phyloP scores from a whole-genome alignment of 2,329 filamentous ascomycete species.

The Trichophaea hybrida region DNA sequence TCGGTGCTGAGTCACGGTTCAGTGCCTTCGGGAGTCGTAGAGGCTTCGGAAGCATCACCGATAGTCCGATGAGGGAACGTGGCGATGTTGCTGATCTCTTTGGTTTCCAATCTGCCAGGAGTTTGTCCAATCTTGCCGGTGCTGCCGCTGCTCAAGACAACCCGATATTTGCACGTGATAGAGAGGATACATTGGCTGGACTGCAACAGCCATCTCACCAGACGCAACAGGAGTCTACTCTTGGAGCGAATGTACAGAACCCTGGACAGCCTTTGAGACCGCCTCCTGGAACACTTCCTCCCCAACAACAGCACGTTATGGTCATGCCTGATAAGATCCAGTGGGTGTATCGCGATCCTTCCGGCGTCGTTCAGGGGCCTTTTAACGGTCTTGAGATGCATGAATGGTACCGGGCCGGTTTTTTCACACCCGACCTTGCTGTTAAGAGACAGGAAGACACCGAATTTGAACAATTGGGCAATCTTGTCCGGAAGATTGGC shows the following conservation, averaged over 20 bases:
- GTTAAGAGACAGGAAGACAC: slow-evolving; percentile 89
- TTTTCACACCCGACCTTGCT: slow-evolving; percentile 85
- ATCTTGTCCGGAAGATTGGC: slow-evolving; percentile 86
- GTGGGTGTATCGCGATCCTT: slow-evolving; percentile 95
- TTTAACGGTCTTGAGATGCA: slow-evolving; percentile 98
- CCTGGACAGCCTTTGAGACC: slow-evolving; percentile 31
- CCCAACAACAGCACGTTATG: slow-evolving; percentile 66
- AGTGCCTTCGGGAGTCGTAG: slow-evolving; percentile 49
- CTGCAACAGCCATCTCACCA: slow-evolving; percentile 12
- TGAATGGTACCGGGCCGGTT: slow-evolving; percentile 98
- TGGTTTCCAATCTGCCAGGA: slow-evolving; percentile 14
- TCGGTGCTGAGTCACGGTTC: slow-evolving; percentile 44
- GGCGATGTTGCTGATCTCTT: slow-evolving; percentile 24
- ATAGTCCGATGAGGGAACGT: slow-evolving; percentile 24
- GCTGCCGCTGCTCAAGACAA: slow-evolving; percentile 17
- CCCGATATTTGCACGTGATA: slow-evolving; percentile 16
- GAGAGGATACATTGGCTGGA: slow-evolving; percentile 13
- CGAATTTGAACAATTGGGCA: slow-evolving; percentile 88
- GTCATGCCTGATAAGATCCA: slow-evolving; percentile 98
- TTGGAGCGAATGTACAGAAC: slow-evolving; percentile 38
- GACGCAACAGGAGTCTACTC: slow-evolving; percentile 22
- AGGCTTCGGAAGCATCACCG: slow-evolving; percentile 16
- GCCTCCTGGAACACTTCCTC: slow-evolving; percentile 51
- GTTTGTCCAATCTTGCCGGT: slow-evolving; percentile 18
- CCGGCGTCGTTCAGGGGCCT: slow-evolving; percentile 80